A percentile compares a stretch with the other conserved stretches of the same genome.
These are phyloP conservation scores for Zangia roseola DNA, from an alignment of 768 basidiomycete genomes.

Conservation along the genomic window DNA sequence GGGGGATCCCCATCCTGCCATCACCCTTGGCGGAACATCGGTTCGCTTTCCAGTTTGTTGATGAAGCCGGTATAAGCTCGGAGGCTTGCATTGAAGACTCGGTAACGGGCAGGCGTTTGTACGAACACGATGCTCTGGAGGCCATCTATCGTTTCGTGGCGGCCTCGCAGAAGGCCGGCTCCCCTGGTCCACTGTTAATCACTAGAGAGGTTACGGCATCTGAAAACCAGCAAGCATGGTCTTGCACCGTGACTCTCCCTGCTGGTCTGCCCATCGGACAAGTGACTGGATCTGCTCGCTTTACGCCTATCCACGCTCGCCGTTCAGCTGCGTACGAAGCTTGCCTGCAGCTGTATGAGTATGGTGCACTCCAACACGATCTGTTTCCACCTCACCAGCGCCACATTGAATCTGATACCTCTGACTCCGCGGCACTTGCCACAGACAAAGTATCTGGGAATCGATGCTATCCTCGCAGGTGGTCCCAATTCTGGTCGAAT, in stretches of 20 bases:
- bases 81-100: slow-evolving; percentile 55
- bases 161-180: slow-evolving; percentile 11
- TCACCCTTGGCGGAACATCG: slow-evolving; percentile 38
- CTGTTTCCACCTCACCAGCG: slow-evolving; percentile 35
- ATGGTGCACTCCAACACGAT: slow-evolving; percentile 51
- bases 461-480: slow-evolving; percentile 54
- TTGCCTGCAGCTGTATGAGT: slow-evolving; percentile 48
- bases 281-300: slow-evolving; percentile 45
- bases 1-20: slow-evolving; percentile 43
- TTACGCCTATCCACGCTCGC: slow-evolving; percentile 52
- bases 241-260: slow-evolving; percentile 51
- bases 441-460: slow-evolving; percentile 40
- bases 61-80: slow-evolving; percentile 33
- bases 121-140: slow-evolving; percentile 54
- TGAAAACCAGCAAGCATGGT: slow-evolving; percentile 26
- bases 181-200: slow-evolving; percentile 14
- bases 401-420: neutral
- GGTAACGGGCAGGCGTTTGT: slow-evolving; percentile 57
- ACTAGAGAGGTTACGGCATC: slow-evolving; percentile 24
- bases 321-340: slow-evolving; percentile 57
- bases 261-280: slow-evolving; percentile 40
- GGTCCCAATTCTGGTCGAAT: slow-evolving; percentile 68
- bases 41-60: slow-evolving; percentile 47
- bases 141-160: slow-evolving; percentile 54
- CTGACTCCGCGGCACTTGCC: slow-evolving; percentile 8